These are phyloP conservation scores for Turritis glabra DNA, from an alignment of 345 rosid species.

Conservation along the genomic window DNA sequence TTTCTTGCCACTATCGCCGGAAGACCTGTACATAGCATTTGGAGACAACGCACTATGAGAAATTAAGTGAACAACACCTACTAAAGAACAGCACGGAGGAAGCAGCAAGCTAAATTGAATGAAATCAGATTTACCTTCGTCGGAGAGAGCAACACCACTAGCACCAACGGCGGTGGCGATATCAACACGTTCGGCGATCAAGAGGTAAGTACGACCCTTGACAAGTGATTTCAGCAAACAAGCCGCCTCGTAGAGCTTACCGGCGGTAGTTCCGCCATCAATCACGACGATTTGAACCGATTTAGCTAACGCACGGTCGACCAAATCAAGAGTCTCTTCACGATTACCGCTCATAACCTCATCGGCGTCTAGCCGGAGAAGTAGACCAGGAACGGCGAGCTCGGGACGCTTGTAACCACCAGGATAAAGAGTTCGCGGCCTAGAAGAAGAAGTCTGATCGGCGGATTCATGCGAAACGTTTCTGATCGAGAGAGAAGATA, in stretches of 20 bases:
- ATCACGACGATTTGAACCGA: constrained; percentile 80
- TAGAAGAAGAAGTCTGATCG: constrained; percentile 46
- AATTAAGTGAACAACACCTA: not conserved
- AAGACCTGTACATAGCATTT: constrained; percentile 54
- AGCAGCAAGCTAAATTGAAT: not conserved
- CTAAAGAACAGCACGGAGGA: not conserved
- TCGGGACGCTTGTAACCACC: constrained; percentile 95
- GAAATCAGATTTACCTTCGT: constrained; percentile 55
- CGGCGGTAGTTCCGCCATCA: constrained; percentile 57
- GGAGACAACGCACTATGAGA: not conserved
- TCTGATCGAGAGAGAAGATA: constrained; percentile 44
- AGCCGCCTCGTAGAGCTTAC: constrained; percentile 81
- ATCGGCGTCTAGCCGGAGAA: constrained; percentile 64
- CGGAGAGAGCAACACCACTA: constrained; percentile 88
- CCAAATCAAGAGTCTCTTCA: constrained; percentile 50
- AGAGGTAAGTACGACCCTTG: constrained; percentile 73
- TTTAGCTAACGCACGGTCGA: constrained; percentile 70
- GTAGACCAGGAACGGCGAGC: constrained; percentile 68
- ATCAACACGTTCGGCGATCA: constrained; percentile 86
- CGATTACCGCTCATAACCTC: constrained; percentile 52
- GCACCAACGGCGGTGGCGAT: constrained; percentile 86
- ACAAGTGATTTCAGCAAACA: constrained; percentile 78
- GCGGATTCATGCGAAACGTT: constrained; percentile 37
- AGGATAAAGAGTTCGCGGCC: constrained; percentile 79
- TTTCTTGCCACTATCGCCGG: constrained; percentile 91